A percentile compares a stretch with the other conserved stretches of the same genome.
Conservation (phyloP, 1,284 basidiomycete genomes). For the Tetrapyrgos nigripes region DNA sequence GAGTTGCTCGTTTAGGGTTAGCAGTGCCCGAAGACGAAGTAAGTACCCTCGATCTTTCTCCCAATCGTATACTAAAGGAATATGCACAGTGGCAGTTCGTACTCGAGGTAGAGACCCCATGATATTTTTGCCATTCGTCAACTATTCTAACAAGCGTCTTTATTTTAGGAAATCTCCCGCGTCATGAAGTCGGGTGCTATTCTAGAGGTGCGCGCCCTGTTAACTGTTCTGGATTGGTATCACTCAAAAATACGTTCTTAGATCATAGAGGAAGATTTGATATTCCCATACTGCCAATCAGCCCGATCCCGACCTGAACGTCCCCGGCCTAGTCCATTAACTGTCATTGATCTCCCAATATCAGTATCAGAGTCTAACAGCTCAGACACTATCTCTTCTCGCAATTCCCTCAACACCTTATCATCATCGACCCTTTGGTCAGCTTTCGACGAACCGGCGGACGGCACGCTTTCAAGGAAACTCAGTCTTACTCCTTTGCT, state of each 20-base stretch:
- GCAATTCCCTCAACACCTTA: slow-evolving; percentile 12
- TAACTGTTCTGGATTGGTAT: slow-evolving; percentile 7
- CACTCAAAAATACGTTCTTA: slow-evolving; percentile 30
- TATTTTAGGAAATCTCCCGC: slow-evolving; percentile 63
- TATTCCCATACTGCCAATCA: slow-evolving; percentile 63
- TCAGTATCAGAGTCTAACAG: slow-evolving; percentile 24
- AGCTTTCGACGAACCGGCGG: slow-evolving; percentile 13
- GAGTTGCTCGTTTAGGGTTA: slow-evolving; percentile 66
- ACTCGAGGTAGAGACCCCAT: slow-evolving; percentile 47
- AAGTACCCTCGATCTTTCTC: slow-evolving; percentile 21
- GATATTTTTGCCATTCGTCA: slow-evolving; percentile 16
- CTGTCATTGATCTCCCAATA: slow-evolving; percentile 25
- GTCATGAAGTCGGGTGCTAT: slow-evolving; percentile 65
- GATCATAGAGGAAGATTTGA: slow-evolving; percentile 75
- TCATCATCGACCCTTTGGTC: slow-evolving; percentile 12
- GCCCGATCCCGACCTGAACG: slow-evolving; percentile 27
- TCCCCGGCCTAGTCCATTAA: slow-evolving; percentile 20
- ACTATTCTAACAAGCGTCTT: slow-evolving; percentile 13
- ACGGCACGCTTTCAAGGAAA: slow-evolving; percentile 17
- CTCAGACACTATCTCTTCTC: slow-evolving; percentile 9
- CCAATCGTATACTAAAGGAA: not conserved
- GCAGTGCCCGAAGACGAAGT: slow-evolving; percentile 78
- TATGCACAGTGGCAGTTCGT: slow-evolving; percentile 55
- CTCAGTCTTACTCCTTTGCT: slow-evolving; percentile 30
- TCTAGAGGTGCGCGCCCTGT: slow-evolving; percentile 58